Conservation (phyloP, 352 stramenopile species). For the Thraustotheca clavata region DNA sequence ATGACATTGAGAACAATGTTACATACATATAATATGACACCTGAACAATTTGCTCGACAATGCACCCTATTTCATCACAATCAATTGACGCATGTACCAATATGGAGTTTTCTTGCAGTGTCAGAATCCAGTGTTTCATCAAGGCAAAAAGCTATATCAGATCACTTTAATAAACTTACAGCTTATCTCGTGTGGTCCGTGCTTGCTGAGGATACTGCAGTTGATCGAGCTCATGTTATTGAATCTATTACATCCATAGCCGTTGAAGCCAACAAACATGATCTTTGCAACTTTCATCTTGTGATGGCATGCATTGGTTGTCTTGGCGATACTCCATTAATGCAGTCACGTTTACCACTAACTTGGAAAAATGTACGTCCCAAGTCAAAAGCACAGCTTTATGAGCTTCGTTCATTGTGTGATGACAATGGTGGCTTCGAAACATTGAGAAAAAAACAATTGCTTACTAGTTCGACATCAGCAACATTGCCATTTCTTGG, state of each 20-base stretch:
- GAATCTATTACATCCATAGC: conserved; percentile 64
- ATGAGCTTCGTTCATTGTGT: conserved; percentile 51
- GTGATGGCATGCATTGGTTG: conserved; percentile 72
- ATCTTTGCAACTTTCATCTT: conserved; percentile 67
- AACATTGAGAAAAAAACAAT: conserved; percentile 51
- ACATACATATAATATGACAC: neutral
- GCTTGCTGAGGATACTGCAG: conserved; percentile 51
- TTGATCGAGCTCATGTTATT: conserved; percentile 59
- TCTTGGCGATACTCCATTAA: conserved; percentile 56
- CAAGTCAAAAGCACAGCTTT: conserved; percentile 56
- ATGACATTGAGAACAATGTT: neutral
- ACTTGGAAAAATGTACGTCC: conserved; percentile 65
- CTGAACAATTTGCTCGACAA: conserved; percentile 45
- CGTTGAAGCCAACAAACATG: conserved; percentile 29
- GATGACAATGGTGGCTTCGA: conserved; percentile 66
- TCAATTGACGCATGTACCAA: conserved; percentile 35
- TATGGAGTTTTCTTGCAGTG: conserved; percentile 54
- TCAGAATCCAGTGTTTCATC: too few species aligned
- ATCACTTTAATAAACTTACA: conserved; percentile 58
- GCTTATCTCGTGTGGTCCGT: conserved; percentile 69
- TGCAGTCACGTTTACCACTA: conserved; percentile 48
- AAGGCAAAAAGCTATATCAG: conserved; percentile 45
- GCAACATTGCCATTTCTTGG: conserved; percentile 64
- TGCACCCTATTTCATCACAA: conserved; percentile 54
- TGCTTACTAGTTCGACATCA: conserved; percentile 29